phyloP scores from a whole-genome alignment of 495 filamentous ascomycete species.

The Alectoria sarmentosa region DNA sequence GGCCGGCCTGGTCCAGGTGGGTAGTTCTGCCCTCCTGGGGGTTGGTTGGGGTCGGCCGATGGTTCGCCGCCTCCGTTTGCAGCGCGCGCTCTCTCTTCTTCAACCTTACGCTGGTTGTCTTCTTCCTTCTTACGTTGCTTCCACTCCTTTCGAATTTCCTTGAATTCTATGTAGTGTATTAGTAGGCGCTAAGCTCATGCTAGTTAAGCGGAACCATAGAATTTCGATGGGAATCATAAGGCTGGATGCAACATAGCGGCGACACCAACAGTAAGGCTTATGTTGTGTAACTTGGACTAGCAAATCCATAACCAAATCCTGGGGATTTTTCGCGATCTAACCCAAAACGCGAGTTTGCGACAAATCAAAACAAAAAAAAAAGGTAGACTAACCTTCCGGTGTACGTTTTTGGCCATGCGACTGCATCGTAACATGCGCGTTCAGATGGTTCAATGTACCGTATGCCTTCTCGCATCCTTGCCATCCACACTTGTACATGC shows the following conservation, averaged over 20 bases:
- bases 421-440: slow-evolving; percentile 98
- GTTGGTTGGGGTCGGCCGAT: slow-evolving; percentile 50
- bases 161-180: slow-evolving; percentile 66
- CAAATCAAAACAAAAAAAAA: slow-evolving; percentile 10
- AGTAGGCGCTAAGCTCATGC: slow-evolving; percentile 21
- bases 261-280: slow-evolving; percentile 35
- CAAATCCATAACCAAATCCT: slow-evolving; percentile 23
- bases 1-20: slow-evolving; percentile 49
- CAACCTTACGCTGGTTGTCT: slow-evolving; percentile 79
- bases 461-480: slow-evolving; percentile 98
- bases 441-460: slow-evolving; percentile 91
- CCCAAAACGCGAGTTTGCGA: slow-evolving; percentile 26
- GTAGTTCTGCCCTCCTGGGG: slow-evolving; percentile 48
- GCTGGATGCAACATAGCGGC: slow-evolving; percentile 35
- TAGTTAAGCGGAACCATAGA: slow-evolving; percentile 18
- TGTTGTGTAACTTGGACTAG: slow-evolving; percentile 48
- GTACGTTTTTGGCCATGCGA: slow-evolving; percentile 88
- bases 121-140: slow-evolving; percentile 99
- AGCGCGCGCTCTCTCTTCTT: slow-evolving; percentile 77
- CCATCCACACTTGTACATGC: slow-evolving; percentile 99
- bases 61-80: slow-evolving; percentile 51
- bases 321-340: slow-evolving; percentile 30
- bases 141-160: slow-evolving; percentile 98
- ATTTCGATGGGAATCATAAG: slow-evolving; percentile 14
- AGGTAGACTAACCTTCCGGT: slow-evolving; percentile 73